Conservation (phyloP, 1,284 basidiomycete species). For the Heterobasidion occidentale region DNA sequence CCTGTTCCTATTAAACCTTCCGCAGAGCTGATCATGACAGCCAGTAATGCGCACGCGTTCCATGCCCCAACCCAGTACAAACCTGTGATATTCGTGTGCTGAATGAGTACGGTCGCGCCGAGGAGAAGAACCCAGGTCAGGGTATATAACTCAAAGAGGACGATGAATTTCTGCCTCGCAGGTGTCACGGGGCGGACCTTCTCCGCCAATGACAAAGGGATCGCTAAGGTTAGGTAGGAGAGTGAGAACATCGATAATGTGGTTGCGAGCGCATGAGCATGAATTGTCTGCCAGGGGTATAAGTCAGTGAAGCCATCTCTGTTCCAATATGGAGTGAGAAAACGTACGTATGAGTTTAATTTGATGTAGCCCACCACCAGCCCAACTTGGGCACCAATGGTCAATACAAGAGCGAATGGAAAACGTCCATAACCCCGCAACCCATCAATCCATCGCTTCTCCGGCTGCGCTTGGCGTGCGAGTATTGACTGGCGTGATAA, state of each 20-base stretch:
- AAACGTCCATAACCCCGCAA: slow-evolving; percentile 38
- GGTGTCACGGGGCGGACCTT: slow-evolving; percentile 19
- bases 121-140: slow-evolving; percentile 29
- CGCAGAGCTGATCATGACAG: slow-evolving; percentile 33
- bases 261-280: slow-evolving; percentile 48
- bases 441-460: slow-evolving; percentile 4
- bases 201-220: slow-evolving; percentile 29
- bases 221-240: slow-evolving; percentile 38
- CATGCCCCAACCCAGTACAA: slow-evolving; percentile 36
- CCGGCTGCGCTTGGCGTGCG: background rate
- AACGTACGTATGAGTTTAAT: slow-evolving; percentile 59
- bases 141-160: slow-evolving; percentile 20
- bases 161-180: slow-evolving; percentile 20
- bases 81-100: slow-evolving; percentile 18
- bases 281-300: slow-evolving; percentile 38
- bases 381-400: slow-evolving; percentile 35
- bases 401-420: slow-evolving; percentile 46
- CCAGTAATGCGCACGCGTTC: slow-evolving; percentile 43
- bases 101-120: slow-evolving; percentile 19
- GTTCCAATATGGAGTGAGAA: background rate
- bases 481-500: slow-evolving; percentile 3
- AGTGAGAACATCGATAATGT: slow-evolving; percentile 40
- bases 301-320: background rate
- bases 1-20: slow-evolving; percentile 25
- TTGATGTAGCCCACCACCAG: slow-evolving; percentile 41